A percentile compares a stretch with the other conserved stretches of the same genome.
Evolutionary conservation across 208 protist genomes (phyloP).

Genomic region (Trichomonas vaginalis): DNA sequence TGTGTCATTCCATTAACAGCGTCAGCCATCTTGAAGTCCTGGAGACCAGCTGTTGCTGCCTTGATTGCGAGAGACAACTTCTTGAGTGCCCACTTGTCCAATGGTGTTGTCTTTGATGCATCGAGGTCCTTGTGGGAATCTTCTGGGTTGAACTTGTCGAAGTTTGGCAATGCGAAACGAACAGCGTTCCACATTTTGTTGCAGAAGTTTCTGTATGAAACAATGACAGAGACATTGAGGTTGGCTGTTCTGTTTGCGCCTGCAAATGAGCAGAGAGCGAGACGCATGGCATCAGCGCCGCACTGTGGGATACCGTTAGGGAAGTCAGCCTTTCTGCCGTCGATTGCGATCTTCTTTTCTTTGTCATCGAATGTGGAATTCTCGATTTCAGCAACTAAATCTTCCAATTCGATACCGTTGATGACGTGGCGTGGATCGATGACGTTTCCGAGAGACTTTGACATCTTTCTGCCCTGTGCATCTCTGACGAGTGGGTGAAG

Average conservation of each 20-base stretch:
- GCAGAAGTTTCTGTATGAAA: slow-evolving; percentile 88
- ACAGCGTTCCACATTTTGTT: slow-evolving; percentile 85
- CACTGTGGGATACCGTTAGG: slow-evolving; percentile 60
- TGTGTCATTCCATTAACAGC: slow-evolving; percentile 67
- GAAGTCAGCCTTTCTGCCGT: slow-evolving; percentile 11
- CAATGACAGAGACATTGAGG: slow-evolving; percentile 85
- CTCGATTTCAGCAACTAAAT: slow-evolving; percentile 66
- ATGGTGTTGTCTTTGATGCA: neutral
- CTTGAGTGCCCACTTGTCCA: slow-evolving; percentile 77
- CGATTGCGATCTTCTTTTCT: slow-evolving; percentile 31
- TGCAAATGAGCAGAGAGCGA: slow-evolving; percentile 83
- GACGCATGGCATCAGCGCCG: slow-evolving; percentile 94
- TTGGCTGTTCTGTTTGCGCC: slow-evolving; percentile 60
- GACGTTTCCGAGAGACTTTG: slow-evolving; percentile 95
- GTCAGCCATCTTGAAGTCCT: slow-evolving; percentile 55
- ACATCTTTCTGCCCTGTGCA: slow-evolving; percentile 98
- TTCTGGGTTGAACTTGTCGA: neutral
- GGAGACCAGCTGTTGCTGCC: slow-evolving; percentile 43
- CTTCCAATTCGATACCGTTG: slow-evolving; percentile 73
- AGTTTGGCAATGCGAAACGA: slow-evolving; percentile 22
- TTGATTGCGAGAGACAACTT: slow-evolving; percentile 58
- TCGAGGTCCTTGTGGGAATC: neutral
- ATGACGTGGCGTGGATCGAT: slow-evolving; percentile 98
- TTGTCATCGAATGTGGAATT: slow-evolving; percentile 70
- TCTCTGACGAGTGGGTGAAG: slow-evolving; percentile 96